Percentiles rank a stretch among this genome's conserved stretches.
Conservation (phyloP, 1,284 basidiomycete genomes). For the Amylostereum areolatum region DNA sequence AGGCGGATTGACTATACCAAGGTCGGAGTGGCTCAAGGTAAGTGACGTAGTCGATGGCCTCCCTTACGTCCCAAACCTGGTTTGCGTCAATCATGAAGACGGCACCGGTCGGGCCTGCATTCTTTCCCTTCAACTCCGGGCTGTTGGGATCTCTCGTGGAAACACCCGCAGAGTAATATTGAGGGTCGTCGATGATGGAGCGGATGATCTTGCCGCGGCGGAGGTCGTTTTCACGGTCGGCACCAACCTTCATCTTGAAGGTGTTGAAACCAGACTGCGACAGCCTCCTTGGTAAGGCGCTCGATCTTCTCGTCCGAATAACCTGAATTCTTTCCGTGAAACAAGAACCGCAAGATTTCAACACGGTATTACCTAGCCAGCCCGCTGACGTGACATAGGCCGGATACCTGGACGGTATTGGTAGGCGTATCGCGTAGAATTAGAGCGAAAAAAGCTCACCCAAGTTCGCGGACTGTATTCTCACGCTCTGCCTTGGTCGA, state of each 20-base stretch:
- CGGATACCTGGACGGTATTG: slow-evolving; percentile 61
- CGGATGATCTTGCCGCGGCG: slow-evolving; percentile 85
- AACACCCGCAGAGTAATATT: slow-evolving; percentile 52
- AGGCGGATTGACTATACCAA: slow-evolving; percentile 48
- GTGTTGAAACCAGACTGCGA: slow-evolving; percentile 86
- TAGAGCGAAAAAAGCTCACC: slow-evolving; percentile 25
- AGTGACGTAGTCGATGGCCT: slow-evolving; percentile 90
- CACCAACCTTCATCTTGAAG: slow-evolving; percentile 98
- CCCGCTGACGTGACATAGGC: slow-evolving; percentile 94
- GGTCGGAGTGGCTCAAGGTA: slow-evolving; percentile 78
- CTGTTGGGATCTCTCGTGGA: slow-evolving; percentile 59
- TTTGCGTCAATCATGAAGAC: slow-evolving; percentile 98
- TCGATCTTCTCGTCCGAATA: slow-evolving; percentile 92
- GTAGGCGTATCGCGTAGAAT: not conserved
- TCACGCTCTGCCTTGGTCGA: slow-evolving; percentile 77
- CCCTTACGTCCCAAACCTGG: slow-evolving; percentile 93
- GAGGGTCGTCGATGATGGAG: slow-evolving; percentile 90
- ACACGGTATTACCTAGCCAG: slow-evolving; percentile 59
- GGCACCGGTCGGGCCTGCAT: slow-evolving; percentile 88
- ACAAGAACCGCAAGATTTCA: not conserved
- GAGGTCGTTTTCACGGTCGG: slow-evolving; percentile 75
- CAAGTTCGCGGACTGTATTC: slow-evolving; percentile 59
- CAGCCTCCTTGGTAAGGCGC: slow-evolving; percentile 79
- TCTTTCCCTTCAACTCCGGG: slow-evolving; percentile 73
- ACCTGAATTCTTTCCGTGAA: slow-evolving; percentile 24